These are phyloP conservation scores for Microbotryum lychnidis-dioicae DNA, from an alignment of 1,284 basidiomycete genomes.

Conservation along the genomic window DNA sequence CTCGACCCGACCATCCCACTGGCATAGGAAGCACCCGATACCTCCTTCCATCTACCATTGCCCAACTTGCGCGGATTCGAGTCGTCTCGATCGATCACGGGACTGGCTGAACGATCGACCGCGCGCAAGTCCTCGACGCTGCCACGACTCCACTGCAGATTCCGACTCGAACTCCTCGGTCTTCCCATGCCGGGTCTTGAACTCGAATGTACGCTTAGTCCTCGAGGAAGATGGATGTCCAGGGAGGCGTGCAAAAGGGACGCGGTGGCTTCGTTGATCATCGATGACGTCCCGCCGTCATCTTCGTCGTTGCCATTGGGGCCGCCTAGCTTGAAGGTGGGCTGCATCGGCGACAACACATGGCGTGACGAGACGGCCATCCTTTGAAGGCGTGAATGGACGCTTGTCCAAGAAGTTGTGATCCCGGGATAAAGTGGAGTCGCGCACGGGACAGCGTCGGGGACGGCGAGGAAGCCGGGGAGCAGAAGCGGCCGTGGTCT, in stretches of 20 bases:
- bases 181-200: neutral
- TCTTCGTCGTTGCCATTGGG: too few relatives aligned
- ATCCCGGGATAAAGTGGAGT: too few relatives aligned
- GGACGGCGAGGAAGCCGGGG: too few relatives aligned
- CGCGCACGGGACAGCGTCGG: too few relatives aligned
- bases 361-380: too few relatives aligned
- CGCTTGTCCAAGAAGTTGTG: too few relatives aligned
- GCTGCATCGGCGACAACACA: too few relatives aligned
- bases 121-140: constrained; percentile 11
- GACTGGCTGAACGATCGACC: neutral
- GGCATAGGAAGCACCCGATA: neutral
- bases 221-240: neutral
- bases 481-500: too few relatives aligned
- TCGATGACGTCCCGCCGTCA: too few relatives aligned
- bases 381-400: too few relatives aligned
- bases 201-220: neutral
- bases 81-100: neutral
- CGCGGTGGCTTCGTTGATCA: neutral
- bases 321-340: too few relatives aligned
- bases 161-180: neutral
- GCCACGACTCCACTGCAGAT: neutral
- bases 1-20: neutral
- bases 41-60: neutral
- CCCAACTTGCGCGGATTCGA: neutral
- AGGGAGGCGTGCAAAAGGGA: neutral